phyloP scores from a whole-genome alignment of 352 stramenopile species.

The Blastocystis sp. region DNA sequence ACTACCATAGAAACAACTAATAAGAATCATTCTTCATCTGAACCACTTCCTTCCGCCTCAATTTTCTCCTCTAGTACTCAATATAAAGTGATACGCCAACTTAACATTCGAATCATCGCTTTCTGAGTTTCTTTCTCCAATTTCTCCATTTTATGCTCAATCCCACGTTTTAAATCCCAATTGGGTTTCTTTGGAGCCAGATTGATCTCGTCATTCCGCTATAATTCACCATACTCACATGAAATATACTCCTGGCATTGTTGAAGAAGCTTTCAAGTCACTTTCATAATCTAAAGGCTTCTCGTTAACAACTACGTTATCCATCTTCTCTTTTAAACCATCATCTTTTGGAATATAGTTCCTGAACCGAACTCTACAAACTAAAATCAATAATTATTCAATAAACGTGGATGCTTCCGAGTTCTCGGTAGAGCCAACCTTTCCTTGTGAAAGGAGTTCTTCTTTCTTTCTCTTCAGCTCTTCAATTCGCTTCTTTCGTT shows the following conservation, averaged over 20 bases:
- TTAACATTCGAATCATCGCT: conserved; percentile 8
- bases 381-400: background rate
- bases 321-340: conserved; percentile 26
- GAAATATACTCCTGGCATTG: conserved; percentile 5
- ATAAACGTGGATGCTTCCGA: background rate
- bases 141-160: conserved; percentile 49
- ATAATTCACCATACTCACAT: background rate
- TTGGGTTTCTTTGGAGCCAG: conserved; percentile 61
- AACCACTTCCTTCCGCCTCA: background rate
- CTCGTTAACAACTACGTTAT: conserved; percentile 13
- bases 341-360: conserved; percentile 51
- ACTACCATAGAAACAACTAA: background rate
- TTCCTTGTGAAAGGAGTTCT: conserved; percentile 3
- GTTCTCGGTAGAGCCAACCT: background rate
- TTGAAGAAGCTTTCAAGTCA: conserved; percentile 16
- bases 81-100: background rate
- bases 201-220: conserved; percentile 56
- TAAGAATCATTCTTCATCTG: conserved; percentile 8
- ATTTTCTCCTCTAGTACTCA: conserved; percentile 40
- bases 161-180: conserved; percentile 56
- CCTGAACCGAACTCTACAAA: conserved; percentile 44
- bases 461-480: conserved; percentile 55
- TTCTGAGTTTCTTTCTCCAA: conserved; percentile 47
- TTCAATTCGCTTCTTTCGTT: conserved; percentile 53
- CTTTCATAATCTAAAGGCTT: conserved; percentile 2